These are phyloP conservation scores for Talaromyces islandicus DNA, from an alignment of 2,329 filamentous ascomycete genomes.

Conservation along the genomic window DNA sequence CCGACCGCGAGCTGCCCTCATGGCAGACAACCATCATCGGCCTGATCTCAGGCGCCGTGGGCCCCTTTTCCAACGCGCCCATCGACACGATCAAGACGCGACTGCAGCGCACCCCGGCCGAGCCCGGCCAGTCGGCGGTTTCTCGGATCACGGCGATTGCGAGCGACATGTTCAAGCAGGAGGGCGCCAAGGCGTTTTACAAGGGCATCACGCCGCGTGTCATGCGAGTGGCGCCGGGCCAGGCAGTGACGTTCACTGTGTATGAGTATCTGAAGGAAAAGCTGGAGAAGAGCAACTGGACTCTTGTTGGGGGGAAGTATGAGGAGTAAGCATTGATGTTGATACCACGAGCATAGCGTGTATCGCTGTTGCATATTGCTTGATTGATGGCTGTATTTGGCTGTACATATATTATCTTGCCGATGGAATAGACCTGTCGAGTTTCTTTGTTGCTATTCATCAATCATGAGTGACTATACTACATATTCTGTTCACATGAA, in stretches of 20 bases:
- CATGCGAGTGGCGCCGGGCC: slow-evolving; percentile 94
- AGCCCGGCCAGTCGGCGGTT: slow-evolving; percentile 73
- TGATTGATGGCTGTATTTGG: background rate
- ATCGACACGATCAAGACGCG: slow-evolving; percentile 99
- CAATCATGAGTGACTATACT: too few relatives aligned
- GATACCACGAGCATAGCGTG: background rate
- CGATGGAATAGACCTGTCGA: background rate
- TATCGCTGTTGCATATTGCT: too few relatives aligned
- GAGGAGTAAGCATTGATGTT: slow-evolving; percentile 49
- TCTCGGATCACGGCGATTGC: slow-evolving; percentile 73
- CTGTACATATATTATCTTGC: background rate
- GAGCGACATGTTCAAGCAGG: slow-evolving; percentile 83
- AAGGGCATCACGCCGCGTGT: slow-evolving; percentile 97
- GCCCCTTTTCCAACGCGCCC: slow-evolving; percentile 90
- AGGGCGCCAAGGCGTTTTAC: slow-evolving; percentile 92
- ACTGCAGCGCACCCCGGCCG: slow-evolving; percentile 80
- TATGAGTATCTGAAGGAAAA: slow-evolving; percentile 72
- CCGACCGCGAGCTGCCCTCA: slow-evolving; percentile 62
- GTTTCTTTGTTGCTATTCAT: too few relatives aligned
- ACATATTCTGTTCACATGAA: too few relatives aligned
- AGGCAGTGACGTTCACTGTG: slow-evolving; percentile 71
- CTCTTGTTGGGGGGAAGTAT: slow-evolving; percentile 56
- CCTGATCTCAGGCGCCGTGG: slow-evolving; percentile 87
- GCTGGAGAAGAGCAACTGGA: slow-evolving; percentile 60
- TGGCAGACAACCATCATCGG: slow-evolving; percentile 92